Evolutionary conservation across 208 protist genomes (phyloP), one percentile per base, ranked within the genome.

Genomic region (Naegleria fowleri): DNA sequence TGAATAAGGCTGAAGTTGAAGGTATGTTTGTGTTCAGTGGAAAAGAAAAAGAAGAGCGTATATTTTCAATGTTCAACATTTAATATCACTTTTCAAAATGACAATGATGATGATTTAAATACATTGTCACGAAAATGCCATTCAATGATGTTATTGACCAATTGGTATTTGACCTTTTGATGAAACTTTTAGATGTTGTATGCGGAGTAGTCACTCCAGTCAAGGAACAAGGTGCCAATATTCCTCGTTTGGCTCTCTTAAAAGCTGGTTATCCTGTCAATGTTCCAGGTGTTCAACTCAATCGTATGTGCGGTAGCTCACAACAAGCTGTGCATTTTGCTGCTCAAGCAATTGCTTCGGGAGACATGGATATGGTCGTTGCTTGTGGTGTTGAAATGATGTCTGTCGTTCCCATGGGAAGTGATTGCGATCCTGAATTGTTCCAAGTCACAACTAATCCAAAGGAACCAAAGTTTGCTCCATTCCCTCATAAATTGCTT

Each of bases 311-410:
- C 91, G 94, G 94, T 59, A 90, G 75, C 40, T 48, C 85, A 55
- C 90, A 95, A 88, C 93, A 94, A 92, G 91, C 93, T 22, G 22
- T 95, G 29, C 93, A 95, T 59, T 94, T 95, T 41, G 94, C 91
- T 29, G 29, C 92, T 33, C 94, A 95, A 83, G 94, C 91, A 11
- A 94, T 95, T 48, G 79, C 19, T 36, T 51, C 33, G 29, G 93
- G 93, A 76, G 79, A 91, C 75, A 79, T 91, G 9, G 94, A 95
- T 59, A 38, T 94, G 36, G 94, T 91, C 3, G 91, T 95, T 83
- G 93, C 51, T 40, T 90, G 90, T 90, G 93, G 93, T 85, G 86
- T 94, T 48, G 93, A 95, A 88, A 92, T 93, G 83, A 95, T 95
- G 93, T 79, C 41, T 48, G 33, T 91, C 25, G 92, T 92, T 22